These are phyloP conservation scores for Scheffersomyces parashehatae DNA, from an alignment of 1,139 yeast species.

Conservation along the genomic window DNA sequence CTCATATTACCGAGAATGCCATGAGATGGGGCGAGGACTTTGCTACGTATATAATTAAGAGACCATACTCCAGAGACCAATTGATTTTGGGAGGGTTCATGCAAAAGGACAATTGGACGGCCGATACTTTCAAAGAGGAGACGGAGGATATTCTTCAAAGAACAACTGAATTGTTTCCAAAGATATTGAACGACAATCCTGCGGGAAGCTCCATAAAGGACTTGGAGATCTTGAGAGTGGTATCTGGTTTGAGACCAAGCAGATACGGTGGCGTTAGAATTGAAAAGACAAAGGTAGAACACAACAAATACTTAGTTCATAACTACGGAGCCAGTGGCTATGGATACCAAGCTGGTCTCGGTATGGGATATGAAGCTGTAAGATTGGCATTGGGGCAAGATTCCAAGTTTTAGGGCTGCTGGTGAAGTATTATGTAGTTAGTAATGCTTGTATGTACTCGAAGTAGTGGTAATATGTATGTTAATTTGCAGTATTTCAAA, in stretches of 20 bases:
- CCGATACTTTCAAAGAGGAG: conserved; percentile 54
- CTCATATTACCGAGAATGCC: conserved; percentile 50
- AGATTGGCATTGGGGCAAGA: conserved; percentile 6
- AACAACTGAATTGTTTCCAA: conserved; percentile 55
- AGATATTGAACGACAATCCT: conserved; percentile 41
- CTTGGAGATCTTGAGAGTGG: conserved; percentile 55
- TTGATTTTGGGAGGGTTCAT: conserved; percentile 68
- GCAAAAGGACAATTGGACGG: conserved; percentile 59
- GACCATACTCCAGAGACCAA: conserved; percentile 62
- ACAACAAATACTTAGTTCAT: conserved; percentile 45
- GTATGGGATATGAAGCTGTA: conserved; percentile 46
- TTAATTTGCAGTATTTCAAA: too few relatives aligned
- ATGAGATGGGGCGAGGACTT: conserved; percentile 53
- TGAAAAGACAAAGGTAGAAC: conserved; percentile 45
- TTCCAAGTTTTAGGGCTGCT: conserved; percentile 3
- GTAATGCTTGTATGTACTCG: not conserved
- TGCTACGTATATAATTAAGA: conserved; percentile 68
- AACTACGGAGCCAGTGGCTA: conserved; percentile 79
- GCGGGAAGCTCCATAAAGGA: conserved; percentile 20
- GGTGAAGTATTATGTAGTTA: too few relatives aligned
- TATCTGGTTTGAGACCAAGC: conserved; percentile 69
- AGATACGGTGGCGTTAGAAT: conserved; percentile 70
- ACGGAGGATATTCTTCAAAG: conserved; percentile 60
- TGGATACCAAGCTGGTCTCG: conserved; percentile 74
- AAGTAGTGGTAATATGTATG: too few relatives aligned